Evolutionary conservation across 2,329 filamentous ascomycete species (phyloP).

Genomic region (Nannizziopsis barbatae): DNA sequence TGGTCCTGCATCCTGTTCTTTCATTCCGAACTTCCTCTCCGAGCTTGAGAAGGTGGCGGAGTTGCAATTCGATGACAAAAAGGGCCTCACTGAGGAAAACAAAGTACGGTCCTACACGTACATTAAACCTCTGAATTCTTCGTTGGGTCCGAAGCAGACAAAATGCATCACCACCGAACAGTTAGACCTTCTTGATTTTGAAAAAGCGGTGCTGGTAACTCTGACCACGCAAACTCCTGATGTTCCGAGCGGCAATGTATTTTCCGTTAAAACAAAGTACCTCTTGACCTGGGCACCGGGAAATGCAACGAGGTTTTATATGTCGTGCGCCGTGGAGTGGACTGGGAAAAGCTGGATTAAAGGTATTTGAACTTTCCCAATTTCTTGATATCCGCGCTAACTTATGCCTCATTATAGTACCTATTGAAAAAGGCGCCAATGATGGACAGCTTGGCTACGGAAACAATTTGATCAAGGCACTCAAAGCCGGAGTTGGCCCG

Average conservation of each 20-base stretch:
- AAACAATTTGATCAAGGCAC: slow-evolving; percentile 62
- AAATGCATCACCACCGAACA: slow-evolving; percentile 83
- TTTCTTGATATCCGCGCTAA: not conserved
- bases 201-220: slow-evolving; percentile 73
- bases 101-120: slow-evolving; percentile 68
- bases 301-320: slow-evolving; percentile 72
- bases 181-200: slow-evolving; percentile 73
- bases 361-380: slow-evolving; percentile 44
- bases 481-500: slow-evolving; percentile 62
- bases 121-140: slow-evolving; percentile 74
- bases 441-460: slow-evolving; percentile 79
- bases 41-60: slow-evolving; percentile 83
- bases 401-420: slow-evolving; percentile 43
- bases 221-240: slow-evolving; percentile 83
- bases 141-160: slow-evolving; percentile 86
- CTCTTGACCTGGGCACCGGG: slow-evolving; percentile 85
- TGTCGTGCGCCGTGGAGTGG: slow-evolving; percentile 91
- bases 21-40: slow-evolving; percentile 77
- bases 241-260: slow-evolving; percentile 86
- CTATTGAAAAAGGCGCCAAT: slow-evolving; percentile 90
- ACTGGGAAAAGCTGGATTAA: slow-evolving; percentile 96
- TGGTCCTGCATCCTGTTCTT: slow-evolving; percentile 63
- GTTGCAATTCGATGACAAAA: slow-evolving; percentile 75
- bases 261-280: slow-evolving; percentile 85
- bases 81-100: slow-evolving; percentile 63